phyloP scores from a whole-genome alignment of 306 rosid genomes.

The Nissolia schottii region DNA sequence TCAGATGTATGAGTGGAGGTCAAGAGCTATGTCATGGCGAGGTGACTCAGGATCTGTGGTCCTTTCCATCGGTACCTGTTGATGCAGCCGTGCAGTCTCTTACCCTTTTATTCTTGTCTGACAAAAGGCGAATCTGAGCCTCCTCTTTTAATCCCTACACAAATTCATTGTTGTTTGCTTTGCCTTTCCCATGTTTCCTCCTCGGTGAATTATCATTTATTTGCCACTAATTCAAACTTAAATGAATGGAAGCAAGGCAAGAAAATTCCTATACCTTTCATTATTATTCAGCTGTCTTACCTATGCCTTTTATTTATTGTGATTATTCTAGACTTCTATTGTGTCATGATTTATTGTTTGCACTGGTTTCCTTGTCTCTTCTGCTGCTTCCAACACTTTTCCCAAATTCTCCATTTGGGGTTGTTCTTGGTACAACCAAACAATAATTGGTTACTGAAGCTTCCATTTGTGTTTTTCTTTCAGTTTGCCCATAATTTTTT shows the following conservation, averaged over 20 bases:
- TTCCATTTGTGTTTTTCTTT: neutral
- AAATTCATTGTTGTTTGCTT: neutral
- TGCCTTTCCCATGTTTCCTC: too few relatives aligned
- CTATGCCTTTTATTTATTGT: too few relatives aligned
- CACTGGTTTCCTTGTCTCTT: too few relatives aligned
- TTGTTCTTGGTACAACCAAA: neutral
- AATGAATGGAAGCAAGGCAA: neutral
- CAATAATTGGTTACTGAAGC: neutral
- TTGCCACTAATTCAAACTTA: too few relatives aligned
- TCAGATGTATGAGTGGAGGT: neutral
- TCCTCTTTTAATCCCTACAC: neutral
- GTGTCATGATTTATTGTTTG: too few relatives aligned
- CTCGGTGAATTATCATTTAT: too few relatives aligned
- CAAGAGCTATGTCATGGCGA: neutral
- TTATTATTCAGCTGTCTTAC: too few relatives aligned
- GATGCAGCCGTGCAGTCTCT: neutral
- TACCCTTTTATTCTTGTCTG: neutral
- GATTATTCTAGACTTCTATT: too few relatives aligned
- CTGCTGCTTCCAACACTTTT: too few relatives aligned
- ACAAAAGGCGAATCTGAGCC: constrained; percentile 8
- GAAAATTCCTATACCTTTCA: too few relatives aligned
- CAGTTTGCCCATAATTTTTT: neutral
- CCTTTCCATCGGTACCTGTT: neutral
- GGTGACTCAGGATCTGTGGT: neutral
- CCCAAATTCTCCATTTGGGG: neutral